A percentile compares a stretch with the other conserved stretches of the same genome.
Conservation (phyloP, 768 basidiomycete species). For the Boletus sp. region DNA sequence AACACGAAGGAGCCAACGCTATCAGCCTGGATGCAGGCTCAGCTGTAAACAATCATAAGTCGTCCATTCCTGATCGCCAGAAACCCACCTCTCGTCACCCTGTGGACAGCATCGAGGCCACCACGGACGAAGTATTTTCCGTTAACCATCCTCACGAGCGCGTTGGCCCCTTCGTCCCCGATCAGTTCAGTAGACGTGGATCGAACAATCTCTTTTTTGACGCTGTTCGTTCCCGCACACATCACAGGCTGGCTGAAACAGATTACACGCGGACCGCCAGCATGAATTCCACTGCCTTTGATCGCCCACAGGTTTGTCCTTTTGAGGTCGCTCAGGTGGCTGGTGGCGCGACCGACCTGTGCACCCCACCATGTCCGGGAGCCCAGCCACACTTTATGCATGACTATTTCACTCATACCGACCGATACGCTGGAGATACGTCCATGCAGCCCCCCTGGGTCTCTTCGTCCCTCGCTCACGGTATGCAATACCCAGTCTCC, state of each 20-base stretch:
- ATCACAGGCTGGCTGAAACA: constrained; percentile 24
- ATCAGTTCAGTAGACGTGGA: constrained; percentile 31
- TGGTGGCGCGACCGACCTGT: constrained; percentile 26
- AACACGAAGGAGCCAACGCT: constrained; percentile 20
- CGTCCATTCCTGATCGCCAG: constrained; percentile 19
- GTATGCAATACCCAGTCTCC: constrained; percentile 28
- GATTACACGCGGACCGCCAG: constrained; percentile 18
- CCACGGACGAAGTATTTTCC: constrained; percentile 10
- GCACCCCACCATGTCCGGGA: constrained; percentile 16
- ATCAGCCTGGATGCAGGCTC: constrained; percentile 8
- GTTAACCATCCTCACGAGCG: constrained; percentile 15
- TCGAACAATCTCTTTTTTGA: constrained; percentile 41
- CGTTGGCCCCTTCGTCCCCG: constrained; percentile 7
- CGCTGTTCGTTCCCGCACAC: constrained; percentile 28
- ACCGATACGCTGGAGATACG: constrained; percentile 20
- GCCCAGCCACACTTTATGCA: constrained; percentile 24
- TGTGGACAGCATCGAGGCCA: constrained; percentile 13
- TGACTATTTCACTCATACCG: constrained; percentile 27
- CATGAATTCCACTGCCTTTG: constrained; percentile 20
- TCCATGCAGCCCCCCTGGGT: constrained; percentile 27
- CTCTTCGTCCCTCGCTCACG: constrained; percentile 25
- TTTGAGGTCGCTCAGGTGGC: constrained; percentile 17
- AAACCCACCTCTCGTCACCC: constrained; percentile 16
- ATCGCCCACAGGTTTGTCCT: constrained; percentile 23
- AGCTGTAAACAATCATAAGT: constrained; percentile 6